Conservation (phyloP, 73 alveolate genomes). For the Paramecium octaurelia region DNA sequence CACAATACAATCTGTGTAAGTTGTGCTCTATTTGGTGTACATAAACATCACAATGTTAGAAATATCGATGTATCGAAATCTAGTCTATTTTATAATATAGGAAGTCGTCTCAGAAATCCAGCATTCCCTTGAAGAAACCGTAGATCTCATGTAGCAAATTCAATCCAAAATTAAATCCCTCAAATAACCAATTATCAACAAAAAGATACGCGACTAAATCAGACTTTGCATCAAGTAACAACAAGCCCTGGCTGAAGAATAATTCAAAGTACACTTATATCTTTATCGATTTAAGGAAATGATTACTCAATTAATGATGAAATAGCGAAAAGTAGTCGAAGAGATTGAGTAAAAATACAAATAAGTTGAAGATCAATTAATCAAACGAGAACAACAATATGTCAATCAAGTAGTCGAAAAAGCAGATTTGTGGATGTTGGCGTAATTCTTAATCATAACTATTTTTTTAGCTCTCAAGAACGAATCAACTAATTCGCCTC, state of each 20-base stretch:
- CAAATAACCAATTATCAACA: constrained; percentile 15
- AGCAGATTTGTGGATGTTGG: constrained; percentile 25
- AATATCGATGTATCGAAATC: background rate
- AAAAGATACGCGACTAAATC: constrained; percentile 40
- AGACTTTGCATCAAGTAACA: constrained; percentile 15
- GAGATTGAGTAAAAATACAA: background rate
- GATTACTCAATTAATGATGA: constrained; percentile 17
- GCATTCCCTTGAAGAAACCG: background rate
- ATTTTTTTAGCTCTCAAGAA: background rate
- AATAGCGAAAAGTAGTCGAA: background rate
- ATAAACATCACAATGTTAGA: constrained; percentile 43
- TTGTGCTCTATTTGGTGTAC: constrained; percentile 35
- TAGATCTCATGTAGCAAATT: background rate
- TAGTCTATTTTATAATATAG: background rate
- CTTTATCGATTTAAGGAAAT: background rate
- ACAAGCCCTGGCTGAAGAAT: background rate
- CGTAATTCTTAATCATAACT: background rate
- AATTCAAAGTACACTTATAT: background rate
- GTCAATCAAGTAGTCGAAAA: background rate
- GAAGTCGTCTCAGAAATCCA: constrained; percentile 13
- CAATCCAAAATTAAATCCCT: constrained; percentile 20
- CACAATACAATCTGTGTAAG: background rate
- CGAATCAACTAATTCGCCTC: background rate
- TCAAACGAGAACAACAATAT: background rate
- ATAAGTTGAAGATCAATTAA: constrained; percentile 14